Conservation (phyloP, 208 protist species). For the Trypanosoma cruzi region DNA sequence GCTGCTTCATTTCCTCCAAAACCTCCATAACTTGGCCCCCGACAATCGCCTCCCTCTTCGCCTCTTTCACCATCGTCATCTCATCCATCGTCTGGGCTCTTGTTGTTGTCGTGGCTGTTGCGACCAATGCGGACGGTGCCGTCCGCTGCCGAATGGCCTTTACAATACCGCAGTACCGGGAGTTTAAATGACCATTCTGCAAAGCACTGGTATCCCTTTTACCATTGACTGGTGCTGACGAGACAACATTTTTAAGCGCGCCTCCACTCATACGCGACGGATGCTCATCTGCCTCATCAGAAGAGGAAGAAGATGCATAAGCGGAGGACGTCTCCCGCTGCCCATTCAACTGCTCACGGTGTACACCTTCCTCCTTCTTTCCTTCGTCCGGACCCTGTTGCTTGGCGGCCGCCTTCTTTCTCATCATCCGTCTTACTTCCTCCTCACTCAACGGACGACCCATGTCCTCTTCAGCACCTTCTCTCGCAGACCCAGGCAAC, state of each 20-base stretch:
- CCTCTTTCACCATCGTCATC: neutral
- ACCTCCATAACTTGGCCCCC: slow-evolving; percentile 47
- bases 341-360: neutral
- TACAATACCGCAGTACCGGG: slow-evolving; percentile 53
- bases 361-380: neutral
- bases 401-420: neutral
- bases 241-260: neutral
- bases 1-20: slow-evolving; percentile 36
- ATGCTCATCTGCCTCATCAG: neutral
- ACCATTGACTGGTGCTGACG: neutral
- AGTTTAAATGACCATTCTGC: slow-evolving; percentile 1
- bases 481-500: neutral
- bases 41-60: slow-evolving; percentile 6
- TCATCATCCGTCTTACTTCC: slow-evolving; percentile 28
- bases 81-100: neutral
- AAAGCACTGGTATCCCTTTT: neutral
- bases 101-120: neutral
- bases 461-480: slow-evolving; percentile 13
- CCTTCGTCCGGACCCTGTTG: neutral
- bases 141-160: slow-evolving; percentile 33
- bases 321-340: neutral
- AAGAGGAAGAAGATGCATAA: too few relatives aligned
- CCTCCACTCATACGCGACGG: neutral
- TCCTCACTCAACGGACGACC: slow-evolving; percentile 38
- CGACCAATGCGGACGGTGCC: neutral